A percentile compares a stretch with the other conserved stretches of the same genome.
Evolutionary conservation across 139 green algal genomes (phyloP).

Genomic region (Coelastrella sp.): DNA sequence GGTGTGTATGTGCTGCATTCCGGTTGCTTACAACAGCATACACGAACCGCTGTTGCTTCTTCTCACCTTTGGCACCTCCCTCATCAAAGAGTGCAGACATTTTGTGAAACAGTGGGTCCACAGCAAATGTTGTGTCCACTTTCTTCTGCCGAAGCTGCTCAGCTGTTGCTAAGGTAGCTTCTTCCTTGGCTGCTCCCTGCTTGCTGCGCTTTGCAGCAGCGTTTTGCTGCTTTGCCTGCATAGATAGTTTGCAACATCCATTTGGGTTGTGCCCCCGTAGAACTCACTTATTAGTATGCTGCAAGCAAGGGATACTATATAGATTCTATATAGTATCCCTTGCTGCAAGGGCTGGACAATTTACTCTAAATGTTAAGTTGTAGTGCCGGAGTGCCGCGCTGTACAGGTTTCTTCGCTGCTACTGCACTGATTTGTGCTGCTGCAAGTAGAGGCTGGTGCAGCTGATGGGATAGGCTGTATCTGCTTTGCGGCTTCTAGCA

Average conservation of each 20-base stretch:
- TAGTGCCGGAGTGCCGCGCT: too few relatives aligned
- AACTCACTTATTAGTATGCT: too few relatives aligned
- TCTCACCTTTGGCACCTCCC: constrained; percentile 70
- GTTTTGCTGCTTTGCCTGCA: constrained; percentile 4
- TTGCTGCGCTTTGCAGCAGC: constrained; percentile 19
- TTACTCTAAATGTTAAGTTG: too few relatives aligned
- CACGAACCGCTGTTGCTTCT: background rate
- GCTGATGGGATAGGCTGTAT: background rate
- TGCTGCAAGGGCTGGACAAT: too few relatives aligned
- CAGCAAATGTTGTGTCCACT: constrained; percentile 77
- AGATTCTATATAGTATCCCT: too few relatives aligned
- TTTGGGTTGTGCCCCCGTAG: too few relatives aligned
- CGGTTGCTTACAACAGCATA: too few relatives aligned
- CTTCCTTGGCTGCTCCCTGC: constrained; percentile 71
- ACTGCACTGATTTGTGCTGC: too few relatives aligned
- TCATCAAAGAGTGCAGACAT: constrained; percentile 93
- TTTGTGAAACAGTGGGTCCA: constrained; percentile 90
- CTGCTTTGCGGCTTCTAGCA: too few relatives aligned
- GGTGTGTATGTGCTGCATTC: too few relatives aligned
- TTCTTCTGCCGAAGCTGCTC: constrained; percentile 86
- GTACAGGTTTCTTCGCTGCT: too few relatives aligned
- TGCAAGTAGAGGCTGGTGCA: background rate
- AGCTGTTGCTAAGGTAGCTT: constrained; percentile 45
- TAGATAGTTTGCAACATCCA: background rate
- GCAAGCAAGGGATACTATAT: too few relatives aligned